Base-by-base conservation (phyloP, 1,284 basidiomycete species). In the Blastosporella zonata region DNA sequence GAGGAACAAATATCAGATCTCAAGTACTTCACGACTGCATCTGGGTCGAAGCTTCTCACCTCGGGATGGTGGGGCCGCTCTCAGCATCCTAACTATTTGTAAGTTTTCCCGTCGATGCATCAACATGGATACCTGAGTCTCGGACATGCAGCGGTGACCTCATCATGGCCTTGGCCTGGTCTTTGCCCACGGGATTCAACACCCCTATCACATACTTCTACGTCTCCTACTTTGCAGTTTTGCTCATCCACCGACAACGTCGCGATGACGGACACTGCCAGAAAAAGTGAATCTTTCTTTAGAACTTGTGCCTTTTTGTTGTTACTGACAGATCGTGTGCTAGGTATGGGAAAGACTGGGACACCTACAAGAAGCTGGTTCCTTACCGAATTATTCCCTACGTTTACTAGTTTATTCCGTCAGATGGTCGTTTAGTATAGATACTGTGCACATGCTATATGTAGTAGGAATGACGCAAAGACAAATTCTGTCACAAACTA, bases 201-300 rank as follows among this genome's bases (percentile, higher is more conserved):
- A 93, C 93, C 0, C 95, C 95, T 6, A 78, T 99, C 63, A 94
- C 96, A 2, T 99, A 99, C 74, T 99, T 96, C 73, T 99, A 99
- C 66, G 80, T 93, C 35, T 67, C 76, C 54, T 95, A 95, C 74
- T 99, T 99, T 63, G 77, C 82, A 6, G 81, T 97, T 17, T 81
- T 99, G 22, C 84, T 99, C 51, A 75, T 94, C 21, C 97, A 99
- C 69, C 78, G 97, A 48, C 93, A 97, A 69, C 74, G 74, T 52
- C 79, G 97, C 33, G 97, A 99, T 66, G 95, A 98, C 59, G 93
- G 95, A 65, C 84, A 85, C 20, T 99, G 97, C 69, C 77, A 82
- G 64, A 79, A 84, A 63, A 97, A 97, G 90, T 91, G 56, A 47
- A 77, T 18, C 3, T 66, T 41, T 55, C 49, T 33, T 43, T 31